Percentiles rank a stretch among this genome's conserved stretches.
phyloP scores from a whole-genome alignment of 495 filamentous ascomycete genomes.

The Neurospora tetraspora region DNA sequence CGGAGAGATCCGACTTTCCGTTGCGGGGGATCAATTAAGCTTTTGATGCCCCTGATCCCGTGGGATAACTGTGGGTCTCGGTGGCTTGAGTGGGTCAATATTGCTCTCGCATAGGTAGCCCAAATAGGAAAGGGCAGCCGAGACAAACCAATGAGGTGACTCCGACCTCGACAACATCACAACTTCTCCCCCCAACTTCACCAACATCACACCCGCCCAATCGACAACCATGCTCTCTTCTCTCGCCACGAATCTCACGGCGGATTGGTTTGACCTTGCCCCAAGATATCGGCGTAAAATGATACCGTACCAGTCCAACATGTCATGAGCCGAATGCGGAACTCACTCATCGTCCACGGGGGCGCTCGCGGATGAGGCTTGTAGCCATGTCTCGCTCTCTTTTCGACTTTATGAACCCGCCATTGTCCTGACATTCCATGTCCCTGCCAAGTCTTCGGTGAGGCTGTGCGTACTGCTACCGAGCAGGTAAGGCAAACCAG shows the following conservation, averaged over 20 bases:
- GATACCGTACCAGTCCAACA: neutral
- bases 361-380: neutral
- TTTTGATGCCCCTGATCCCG: constrained; percentile 6
- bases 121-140: constrained; percentile 17
- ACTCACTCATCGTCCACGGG: neutral
- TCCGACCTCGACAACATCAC: neutral
- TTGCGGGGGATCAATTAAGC: constrained; percentile 10
- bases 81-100: constrained; percentile 3
- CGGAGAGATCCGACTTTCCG: neutral
- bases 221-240: neutral
- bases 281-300: neutral
- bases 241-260: neutral
- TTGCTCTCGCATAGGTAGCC: constrained; percentile 24
- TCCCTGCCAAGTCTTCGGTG: neutral
- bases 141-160: neutral
- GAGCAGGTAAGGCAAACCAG: neutral
- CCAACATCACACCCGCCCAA: neutral
- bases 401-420: neutral
- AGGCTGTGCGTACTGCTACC: neutral
- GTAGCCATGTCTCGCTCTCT: neutral
- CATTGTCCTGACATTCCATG: neutral
- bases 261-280: neutral
- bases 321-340: neutral
- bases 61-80: neutral
- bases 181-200: constrained; percentile 3